Conservation (phyloP, 805 yeast species). For the Wickerhamomyces sydowiorum region DNA sequence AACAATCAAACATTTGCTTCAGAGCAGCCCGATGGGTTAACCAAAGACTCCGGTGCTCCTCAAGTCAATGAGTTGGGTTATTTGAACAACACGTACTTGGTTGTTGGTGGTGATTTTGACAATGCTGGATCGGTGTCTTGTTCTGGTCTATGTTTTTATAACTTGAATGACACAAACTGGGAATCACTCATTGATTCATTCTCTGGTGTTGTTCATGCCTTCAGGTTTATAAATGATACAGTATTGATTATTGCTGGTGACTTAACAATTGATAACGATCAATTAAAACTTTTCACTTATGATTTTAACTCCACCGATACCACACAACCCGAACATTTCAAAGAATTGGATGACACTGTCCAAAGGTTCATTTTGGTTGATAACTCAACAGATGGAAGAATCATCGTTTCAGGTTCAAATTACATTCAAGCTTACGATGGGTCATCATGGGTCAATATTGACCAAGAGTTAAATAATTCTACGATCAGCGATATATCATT, state of each 20-base stretch:
- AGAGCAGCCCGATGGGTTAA: constrained; percentile 8
- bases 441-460: constrained; percentile 40
- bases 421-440: constrained; percentile 38
- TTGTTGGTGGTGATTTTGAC: constrained; percentile 72
- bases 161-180: constrained; percentile 51
- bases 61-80: constrained; percentile 32
- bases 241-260: constrained; percentile 47
- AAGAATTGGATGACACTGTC: constrained; percentile 20
- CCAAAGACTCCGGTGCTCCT: constrained; percentile 22
- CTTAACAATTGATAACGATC: constrained; percentile 33
- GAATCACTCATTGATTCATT: constrained; percentile 27
- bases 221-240: constrained; percentile 40
- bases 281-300: constrained; percentile 44
- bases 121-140: constrained; percentile 55
- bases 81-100: constrained; percentile 34
- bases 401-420: constrained; percentile 36
- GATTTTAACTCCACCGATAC: constrained; percentile 39
- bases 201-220: constrained; percentile 50
- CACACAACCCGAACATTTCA: constrained; percentile 17
- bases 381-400: constrained; percentile 34
- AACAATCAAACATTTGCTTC: constrained; percentile 20
- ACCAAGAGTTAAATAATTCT: constrained; percentile 28
- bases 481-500: constrained; percentile 42
- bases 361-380: constrained; percentile 42
- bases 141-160: constrained; percentile 60